Evolutionary conservation across 352 stramenopile genomes (phyloP).

Genomic region (Phytophthora idaei): DNA sequence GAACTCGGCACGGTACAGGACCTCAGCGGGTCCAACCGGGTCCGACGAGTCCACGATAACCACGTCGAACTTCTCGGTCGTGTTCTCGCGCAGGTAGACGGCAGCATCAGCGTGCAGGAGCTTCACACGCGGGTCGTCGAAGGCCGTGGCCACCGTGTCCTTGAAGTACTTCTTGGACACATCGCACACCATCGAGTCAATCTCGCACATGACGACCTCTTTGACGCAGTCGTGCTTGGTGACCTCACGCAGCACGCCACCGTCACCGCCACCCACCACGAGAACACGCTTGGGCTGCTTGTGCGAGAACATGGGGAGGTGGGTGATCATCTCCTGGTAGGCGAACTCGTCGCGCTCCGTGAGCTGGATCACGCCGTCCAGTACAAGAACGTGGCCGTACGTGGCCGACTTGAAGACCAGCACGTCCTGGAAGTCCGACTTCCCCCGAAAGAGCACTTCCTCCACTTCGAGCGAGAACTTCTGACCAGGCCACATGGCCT

Average conservation of each 20-base stretch:
- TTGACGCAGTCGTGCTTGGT: slow-evolving; percentile 93
- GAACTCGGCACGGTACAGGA: slow-evolving; percentile 95
- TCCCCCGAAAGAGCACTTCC: slow-evolving; percentile 94
- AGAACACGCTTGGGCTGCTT: slow-evolving; percentile 95
- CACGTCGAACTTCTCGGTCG: slow-evolving; percentile 92
- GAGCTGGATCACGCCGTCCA: slow-evolving; percentile 99
- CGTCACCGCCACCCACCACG: slow-evolving; percentile 98
- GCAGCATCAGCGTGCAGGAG: slow-evolving; percentile 93
- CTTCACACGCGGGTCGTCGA: slow-evolving; percentile 95
- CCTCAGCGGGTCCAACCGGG: slow-evolving; percentile 94
- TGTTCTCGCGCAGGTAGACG: slow-evolving; percentile 87
- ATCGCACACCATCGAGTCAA: slow-evolving; percentile 98
- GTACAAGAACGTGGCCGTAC: slow-evolving; percentile 98
- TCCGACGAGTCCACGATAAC: slow-evolving; percentile 98
- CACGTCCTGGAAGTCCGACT: slow-evolving; percentile 98
- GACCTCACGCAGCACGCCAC: slow-evolving; percentile 97
- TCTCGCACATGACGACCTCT: slow-evolving; percentile 98
- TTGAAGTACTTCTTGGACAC: slow-evolving; percentile 95
- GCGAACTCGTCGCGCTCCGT: slow-evolving; percentile 98
- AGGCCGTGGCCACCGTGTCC: slow-evolving; percentile 91
- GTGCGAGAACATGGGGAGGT: slow-evolving; percentile 97
- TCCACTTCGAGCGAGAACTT: slow-evolving; percentile 95
- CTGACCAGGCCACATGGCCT: slow-evolving; percentile 94
- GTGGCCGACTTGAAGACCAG: slow-evolving; percentile 98
- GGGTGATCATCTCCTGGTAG: slow-evolving; percentile 99